Percentiles rank a stretch among this genome's conserved stretches.
Evolutionary conservation across 768 basidiomycete species (phyloP).

Genomic region (Daedaleopsis nitida): DNA sequence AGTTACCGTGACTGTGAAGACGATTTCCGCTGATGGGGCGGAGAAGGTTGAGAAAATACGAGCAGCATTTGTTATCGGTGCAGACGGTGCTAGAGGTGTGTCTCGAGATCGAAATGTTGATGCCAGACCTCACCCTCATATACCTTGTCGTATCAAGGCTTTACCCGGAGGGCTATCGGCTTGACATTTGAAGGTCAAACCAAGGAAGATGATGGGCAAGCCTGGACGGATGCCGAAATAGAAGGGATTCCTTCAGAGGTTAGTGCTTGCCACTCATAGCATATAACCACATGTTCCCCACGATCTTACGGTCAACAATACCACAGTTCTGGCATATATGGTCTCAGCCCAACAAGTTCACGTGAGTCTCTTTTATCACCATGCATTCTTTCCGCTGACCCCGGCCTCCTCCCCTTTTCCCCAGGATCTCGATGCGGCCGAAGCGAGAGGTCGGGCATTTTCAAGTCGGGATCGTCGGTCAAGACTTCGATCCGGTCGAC

Average conservation of each 20-base stretch:
- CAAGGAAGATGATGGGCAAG: slow-evolving; percentile 22
- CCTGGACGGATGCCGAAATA: slow-evolving; percentile 41
- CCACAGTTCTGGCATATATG: slow-evolving; percentile 18
- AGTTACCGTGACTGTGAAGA: slow-evolving; percentile 32
- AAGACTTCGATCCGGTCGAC: slow-evolving; percentile 17
- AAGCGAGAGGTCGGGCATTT: background rate
- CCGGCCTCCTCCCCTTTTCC: background rate
- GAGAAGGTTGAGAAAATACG: slow-evolving; percentile 31
- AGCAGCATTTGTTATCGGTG: slow-evolving; percentile 40
- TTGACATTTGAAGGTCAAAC: slow-evolving; percentile 46
- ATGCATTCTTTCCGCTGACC: background rate
- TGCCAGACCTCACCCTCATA: background rate
- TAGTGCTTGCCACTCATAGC: background rate
- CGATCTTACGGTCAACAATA: background rate
- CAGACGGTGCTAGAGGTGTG: slow-evolving; percentile 42
- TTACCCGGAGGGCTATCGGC: slow-evolving; percentile 42
- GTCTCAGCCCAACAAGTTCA: slow-evolving; percentile 15
- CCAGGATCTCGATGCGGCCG: slow-evolving; percentile 19
- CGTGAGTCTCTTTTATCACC: slow-evolving; percentile 12
- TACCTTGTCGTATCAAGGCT: slow-evolving; percentile 27
- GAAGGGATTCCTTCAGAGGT: slow-evolving; percentile 28
- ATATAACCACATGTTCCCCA: background rate
- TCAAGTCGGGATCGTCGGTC: slow-evolving; percentile 3
- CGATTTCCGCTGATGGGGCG: slow-evolving; percentile 23
- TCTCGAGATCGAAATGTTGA: background rate